These are phyloP conservation scores for Cryphonectria naterciae DNA, from an alignment of 2,329 filamentous ascomycete species.

Conservation along the genomic window DNA sequence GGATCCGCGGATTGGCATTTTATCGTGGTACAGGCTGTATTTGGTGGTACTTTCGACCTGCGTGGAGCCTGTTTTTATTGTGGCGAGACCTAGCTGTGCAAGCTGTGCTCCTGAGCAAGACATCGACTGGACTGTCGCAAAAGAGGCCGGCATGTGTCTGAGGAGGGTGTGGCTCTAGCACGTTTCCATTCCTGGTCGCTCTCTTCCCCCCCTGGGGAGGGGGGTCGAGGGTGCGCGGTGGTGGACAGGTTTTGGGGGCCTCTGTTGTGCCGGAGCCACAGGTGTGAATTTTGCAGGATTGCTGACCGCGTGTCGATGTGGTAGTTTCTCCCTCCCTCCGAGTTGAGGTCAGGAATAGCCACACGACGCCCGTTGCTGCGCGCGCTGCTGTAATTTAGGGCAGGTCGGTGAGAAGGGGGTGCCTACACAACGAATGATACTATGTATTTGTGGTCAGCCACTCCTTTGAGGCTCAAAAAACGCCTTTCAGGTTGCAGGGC, in stretches of 20 bases:
- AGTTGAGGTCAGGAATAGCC: slow-evolving; percentile 22
- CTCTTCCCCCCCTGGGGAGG: too few relatives aligned
- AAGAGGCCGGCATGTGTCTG: slow-evolving; percentile 13
- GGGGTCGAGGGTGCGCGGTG: too few relatives aligned
- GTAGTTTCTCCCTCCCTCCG: slow-evolving; percentile 10
- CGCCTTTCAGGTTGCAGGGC: not conserved
- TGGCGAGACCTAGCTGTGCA: slow-evolving; percentile 21
- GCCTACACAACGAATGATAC: not conserved
- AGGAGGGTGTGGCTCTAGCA: slow-evolving; percentile 17
- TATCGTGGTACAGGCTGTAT: slow-evolving; percentile 22
- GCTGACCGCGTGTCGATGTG: slow-evolving; percentile 7
- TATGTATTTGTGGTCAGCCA: slow-evolving; percentile 13
- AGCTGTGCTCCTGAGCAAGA: slow-evolving; percentile 12
- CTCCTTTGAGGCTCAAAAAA: slow-evolving; percentile 28
- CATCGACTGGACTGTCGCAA: not conserved
- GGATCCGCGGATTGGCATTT: not conserved
- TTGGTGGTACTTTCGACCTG: slow-evolving; percentile 23
- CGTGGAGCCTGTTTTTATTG: slow-evolving; percentile 29
- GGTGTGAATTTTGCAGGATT: slow-evolving; percentile 7
- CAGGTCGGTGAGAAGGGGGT: slow-evolving; percentile 6
- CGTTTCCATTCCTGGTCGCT: slow-evolving; percentile 2
- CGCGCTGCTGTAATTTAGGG: slow-evolving; percentile 2
- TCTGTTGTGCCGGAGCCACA: not conserved
- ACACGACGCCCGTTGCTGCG: slow-evolving; percentile 3
- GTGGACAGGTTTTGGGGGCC: not conserved